phyloP scores from a whole-genome alignment of 495 filamentous ascomycete species.

The Talaromyces ruber region DNA sequence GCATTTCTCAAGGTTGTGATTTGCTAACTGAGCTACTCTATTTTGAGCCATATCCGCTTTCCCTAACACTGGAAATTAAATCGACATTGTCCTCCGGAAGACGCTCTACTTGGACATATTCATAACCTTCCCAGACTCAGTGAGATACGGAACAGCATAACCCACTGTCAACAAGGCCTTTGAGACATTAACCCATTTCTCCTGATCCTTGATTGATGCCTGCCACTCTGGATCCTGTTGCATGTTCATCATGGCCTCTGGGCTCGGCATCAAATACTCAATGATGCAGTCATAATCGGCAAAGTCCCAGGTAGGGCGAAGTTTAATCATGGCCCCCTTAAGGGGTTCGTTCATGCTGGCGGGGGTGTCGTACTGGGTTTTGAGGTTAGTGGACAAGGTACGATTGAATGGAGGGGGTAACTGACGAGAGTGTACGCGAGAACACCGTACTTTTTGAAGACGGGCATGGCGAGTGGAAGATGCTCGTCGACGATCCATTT shows the following conservation, averaged over 20 bases:
- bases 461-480: conserved; percentile 19
- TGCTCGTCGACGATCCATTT: conserved; percentile 23
- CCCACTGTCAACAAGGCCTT: conserved; percentile 19
- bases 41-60: background rate
- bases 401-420: background rate
- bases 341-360: conserved; percentile 14
- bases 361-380: conserved; percentile 18
- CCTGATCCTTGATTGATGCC: conserved; percentile 17
- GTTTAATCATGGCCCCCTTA: conserved; percentile 11
- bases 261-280: conserved; percentile 6
- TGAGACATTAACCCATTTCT: conserved; percentile 17
- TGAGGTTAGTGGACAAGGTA: background rate
- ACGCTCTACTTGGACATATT: background rate
- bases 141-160: conserved; percentile 13
- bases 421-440: conserved; percentile 16
- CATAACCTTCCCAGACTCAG: conserved; percentile 4
- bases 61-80: no score
- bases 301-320: conserved; percentile 15
- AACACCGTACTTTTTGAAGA: conserved; percentile 21
- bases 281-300: conserved; percentile 7
- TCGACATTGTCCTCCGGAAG: background rate
- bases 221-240: conserved; percentile 21
- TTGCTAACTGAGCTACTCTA: background rate
- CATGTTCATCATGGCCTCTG: conserved; percentile 13
- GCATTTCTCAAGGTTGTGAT: background rate